phyloP scores from a whole-genome alignment of 768 basidiomycete species.

The Russula compacta region DNA sequence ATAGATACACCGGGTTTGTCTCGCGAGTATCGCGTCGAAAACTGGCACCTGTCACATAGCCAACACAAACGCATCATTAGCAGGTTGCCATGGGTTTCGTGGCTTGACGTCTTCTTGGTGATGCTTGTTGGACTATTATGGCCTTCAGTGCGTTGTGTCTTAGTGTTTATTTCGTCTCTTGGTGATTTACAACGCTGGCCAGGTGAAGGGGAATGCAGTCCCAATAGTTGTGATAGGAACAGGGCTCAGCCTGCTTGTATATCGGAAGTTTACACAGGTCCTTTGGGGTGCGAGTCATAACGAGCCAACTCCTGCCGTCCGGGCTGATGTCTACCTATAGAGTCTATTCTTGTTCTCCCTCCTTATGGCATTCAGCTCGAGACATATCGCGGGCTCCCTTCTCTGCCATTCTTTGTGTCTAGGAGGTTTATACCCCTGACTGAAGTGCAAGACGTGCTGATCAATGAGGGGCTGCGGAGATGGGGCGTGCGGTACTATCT shows the following conservation, averaged over 20 bases:
- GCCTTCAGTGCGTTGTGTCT: conserved; percentile 28
- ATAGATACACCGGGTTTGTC: conserved; percentile 35
- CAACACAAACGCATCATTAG: conserved; percentile 30
- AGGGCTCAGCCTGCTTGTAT: conserved; percentile 23
- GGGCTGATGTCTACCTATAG: conserved; percentile 29
- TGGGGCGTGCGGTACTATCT: conserved; percentile 72
- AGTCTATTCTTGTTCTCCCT: conserved; percentile 61
- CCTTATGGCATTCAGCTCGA: conserved; percentile 69
- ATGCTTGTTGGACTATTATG: conserved; percentile 20
- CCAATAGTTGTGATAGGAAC: conserved; percentile 8
- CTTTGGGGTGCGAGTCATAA: conserved; percentile 35
- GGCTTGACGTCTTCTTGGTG: conserved; percentile 31
- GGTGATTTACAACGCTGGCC: background rate
- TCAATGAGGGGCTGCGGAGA: conserved; percentile 63
- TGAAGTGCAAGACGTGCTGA: conserved; percentile 49
- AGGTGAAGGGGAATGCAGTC: conserved; percentile 1
- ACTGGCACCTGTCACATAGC: conserved; percentile 38
- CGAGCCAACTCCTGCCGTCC: background rate
- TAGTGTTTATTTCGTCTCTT: conserved; percentile 4
- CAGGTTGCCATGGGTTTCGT: conserved; percentile 28
- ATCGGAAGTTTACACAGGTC: conserved; percentile 35
- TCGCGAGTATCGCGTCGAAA: conserved; percentile 53
- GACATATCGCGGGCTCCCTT: conserved; percentile 50
- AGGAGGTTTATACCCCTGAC: conserved; percentile 54
- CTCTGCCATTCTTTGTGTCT: conserved; percentile 25